A percentile compares a stretch with the other conserved stretches of the same genome.
These are phyloP conservation scores for Davidsoniella eucalypti DNA, from an alignment of 2,329 filamentous ascomycete species.

Conservation along the genomic window DNA sequence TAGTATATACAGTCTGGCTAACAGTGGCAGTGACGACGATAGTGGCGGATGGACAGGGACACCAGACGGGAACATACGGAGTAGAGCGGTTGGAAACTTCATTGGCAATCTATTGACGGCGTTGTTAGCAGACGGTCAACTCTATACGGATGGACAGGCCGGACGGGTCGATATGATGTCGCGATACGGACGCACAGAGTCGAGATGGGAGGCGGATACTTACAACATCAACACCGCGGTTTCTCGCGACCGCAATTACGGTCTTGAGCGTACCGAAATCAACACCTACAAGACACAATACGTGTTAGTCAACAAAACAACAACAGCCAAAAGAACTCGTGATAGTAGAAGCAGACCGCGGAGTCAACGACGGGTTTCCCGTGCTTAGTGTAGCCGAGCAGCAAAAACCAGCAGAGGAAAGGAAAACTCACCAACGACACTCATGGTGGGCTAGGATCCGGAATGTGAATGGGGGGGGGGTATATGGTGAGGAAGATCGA, in stretches of 20 bases:
- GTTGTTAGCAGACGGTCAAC: background rate
- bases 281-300: conserved; percentile 38
- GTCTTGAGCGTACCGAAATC: conserved; percentile 96
- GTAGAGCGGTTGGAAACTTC: conserved; percentile 97
- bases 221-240: conserved; percentile 98
- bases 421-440: conserved; percentile 11
- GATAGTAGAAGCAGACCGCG: background rate
- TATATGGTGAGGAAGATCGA: conserved; percentile 1
- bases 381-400: background rate
- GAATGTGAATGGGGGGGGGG: conserved; percentile 4
- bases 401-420: background rate
- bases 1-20: conserved; percentile 10
- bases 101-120: conserved; percentile 63
- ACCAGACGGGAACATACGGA: conserved; percentile 52
- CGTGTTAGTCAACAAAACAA: no score
- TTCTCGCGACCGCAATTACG: conserved; percentile 91
- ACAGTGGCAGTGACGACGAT: background rate
- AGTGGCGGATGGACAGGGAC: conserved; percentile 9
- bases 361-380: background rate
- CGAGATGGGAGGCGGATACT: conserved; percentile 28
- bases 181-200: conserved; percentile 2
- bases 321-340: no score
- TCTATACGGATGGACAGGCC: background rate
- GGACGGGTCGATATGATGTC: no score
- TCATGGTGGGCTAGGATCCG: conserved; percentile 12